phyloP scores from a whole-genome alignment of 495 filamentous ascomycete genomes.

The Aspergillus avenaceus region DNA sequence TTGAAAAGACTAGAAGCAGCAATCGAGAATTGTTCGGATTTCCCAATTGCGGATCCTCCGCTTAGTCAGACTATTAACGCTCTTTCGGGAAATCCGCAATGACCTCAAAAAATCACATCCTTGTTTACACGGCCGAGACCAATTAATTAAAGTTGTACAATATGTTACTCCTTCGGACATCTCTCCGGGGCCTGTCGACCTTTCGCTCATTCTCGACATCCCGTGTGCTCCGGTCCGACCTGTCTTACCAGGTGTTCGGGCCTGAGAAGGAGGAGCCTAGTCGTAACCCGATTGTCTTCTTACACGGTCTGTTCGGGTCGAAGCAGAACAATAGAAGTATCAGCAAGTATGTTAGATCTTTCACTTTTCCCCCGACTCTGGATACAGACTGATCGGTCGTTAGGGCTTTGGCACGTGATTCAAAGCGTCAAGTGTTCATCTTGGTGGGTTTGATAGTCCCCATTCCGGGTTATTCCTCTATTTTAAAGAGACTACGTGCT shows the following conservation, averaged over 20 bases:
- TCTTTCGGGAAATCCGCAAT: background rate
- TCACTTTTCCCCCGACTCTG: background rate
- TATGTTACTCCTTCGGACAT: constrained; percentile 20
- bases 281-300: constrained; percentile 70
- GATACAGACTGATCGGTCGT: constrained; percentile 15
- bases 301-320: constrained; percentile 94
- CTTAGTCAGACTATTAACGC: background rate
- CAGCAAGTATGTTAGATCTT: constrained; percentile 70
- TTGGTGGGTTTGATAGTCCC: constrained; percentile 72
- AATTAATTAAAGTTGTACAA: background rate
- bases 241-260: constrained; percentile 40
- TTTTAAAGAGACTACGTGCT: background rate
- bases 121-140: too few species aligned
- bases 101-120: background rate
- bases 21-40: too few species aligned
- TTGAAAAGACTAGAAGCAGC: too few species aligned
- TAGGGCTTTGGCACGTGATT: constrained; percentile 77
- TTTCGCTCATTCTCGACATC: constrained; percentile 38
- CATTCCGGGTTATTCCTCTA: too few species aligned
- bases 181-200: constrained; percentile 11
- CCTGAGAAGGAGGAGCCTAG: constrained; percentile 32
- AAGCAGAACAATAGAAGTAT: constrained; percentile 95
- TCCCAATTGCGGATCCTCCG: too few species aligned
- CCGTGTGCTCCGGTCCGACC: constrained; percentile 22
- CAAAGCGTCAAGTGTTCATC: constrained; percentile 77